phyloP scores from a whole-genome alignment of 2,329 filamentous ascomycete genomes.

The Phaeoacremonium minimum region DNA sequence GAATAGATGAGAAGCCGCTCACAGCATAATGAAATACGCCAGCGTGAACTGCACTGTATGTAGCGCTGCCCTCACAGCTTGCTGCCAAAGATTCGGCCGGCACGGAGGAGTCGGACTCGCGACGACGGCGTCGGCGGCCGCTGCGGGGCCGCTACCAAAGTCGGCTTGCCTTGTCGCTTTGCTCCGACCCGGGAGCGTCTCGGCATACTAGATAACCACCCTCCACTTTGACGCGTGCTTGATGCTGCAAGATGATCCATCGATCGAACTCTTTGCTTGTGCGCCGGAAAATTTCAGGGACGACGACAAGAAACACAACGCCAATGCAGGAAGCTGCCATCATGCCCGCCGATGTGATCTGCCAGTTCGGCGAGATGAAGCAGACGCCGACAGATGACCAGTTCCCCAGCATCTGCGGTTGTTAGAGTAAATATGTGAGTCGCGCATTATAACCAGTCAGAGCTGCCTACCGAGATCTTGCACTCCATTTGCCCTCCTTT shows the following conservation, averaged over 20 bases:
- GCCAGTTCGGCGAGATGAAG: constrained; percentile 69
- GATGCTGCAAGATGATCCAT: constrained; percentile 53
- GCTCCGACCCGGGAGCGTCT: too few species aligned
- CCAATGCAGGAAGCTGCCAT: constrained; percentile 81
- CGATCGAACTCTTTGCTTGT: constrained; percentile 68
- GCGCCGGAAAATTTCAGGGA: constrained; percentile 69
- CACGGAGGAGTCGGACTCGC: constrained; percentile 21
- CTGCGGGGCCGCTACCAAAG: too few species aligned
- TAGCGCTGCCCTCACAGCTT: constrained; percentile 60
- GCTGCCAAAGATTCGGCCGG: constrained; percentile 60
- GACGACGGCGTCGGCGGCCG: too few species aligned
- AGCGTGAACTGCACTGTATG: constrained; percentile 70
- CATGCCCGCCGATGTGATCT: constrained; percentile 62
- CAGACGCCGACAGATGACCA: constrained; percentile 37
- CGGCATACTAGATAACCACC: too few species aligned
- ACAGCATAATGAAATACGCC: constrained; percentile 76
- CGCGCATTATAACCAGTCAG: too few species aligned
- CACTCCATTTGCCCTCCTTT: too few species aligned
- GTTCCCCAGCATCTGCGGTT: constrained; percentile 39
- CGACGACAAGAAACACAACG: constrained; percentile 67
- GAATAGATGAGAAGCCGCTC: constrained; percentile 9
- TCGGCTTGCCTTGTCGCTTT: too few species aligned
- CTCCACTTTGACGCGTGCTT: too few species aligned
- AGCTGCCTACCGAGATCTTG: constrained; percentile 2
- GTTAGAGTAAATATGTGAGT: neutral